Evolutionary conservation across 2,329 filamentous ascomycete genomes (phyloP), one percentile per base, ranked within the genome.

Genomic region (Exophiala spinifera): DNA sequence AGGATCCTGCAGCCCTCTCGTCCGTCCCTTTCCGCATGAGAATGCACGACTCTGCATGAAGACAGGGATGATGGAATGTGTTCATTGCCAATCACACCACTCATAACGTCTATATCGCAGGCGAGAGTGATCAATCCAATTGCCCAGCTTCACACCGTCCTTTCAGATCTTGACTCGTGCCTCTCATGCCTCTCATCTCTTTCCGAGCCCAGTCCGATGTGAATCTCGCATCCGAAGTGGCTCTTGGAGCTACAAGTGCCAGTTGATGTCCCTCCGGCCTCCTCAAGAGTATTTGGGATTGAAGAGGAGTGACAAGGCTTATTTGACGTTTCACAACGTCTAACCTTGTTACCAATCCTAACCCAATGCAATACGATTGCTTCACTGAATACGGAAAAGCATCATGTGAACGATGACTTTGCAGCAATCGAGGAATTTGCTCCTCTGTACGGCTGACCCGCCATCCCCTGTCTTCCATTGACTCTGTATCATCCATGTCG

Each of bases 201-300:
- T 46, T 51, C 13, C 49, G 34, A 19, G 46, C 49, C 57, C 57
- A 60, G 23, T 53, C 46, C 21, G 55, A 39, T 28, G 28, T 60
- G 49, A 55, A 60, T 20, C 55, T 48, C 11, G 55, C 57, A 40
- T 60, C 55, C 43, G 55, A 36, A 19, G 55, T 57, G 14, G 57
- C 57, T 45, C 55, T 60, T 28, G 50, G 55, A 25, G 57, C n/a
- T n/a, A 57, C 48, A 7, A 60, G 51, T 34, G 52, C 57, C 15
- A 60, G 44, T 45, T 40, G 51, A 19, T 44, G 23, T 20, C 49
- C 55, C 23, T 48, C 42, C 19, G 33, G 40, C 49, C 45, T 50
- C 37, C 40, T 40, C 10, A 53, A 15, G 40, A 54, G 31, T 28
- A 33, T 49, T 6, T 49, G 51, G 36, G 44, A n/a, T 13, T 34